phyloP scores from a whole-genome alignment of 352 stramenopile species.

The Aphanomyces stellatus region DNA sequence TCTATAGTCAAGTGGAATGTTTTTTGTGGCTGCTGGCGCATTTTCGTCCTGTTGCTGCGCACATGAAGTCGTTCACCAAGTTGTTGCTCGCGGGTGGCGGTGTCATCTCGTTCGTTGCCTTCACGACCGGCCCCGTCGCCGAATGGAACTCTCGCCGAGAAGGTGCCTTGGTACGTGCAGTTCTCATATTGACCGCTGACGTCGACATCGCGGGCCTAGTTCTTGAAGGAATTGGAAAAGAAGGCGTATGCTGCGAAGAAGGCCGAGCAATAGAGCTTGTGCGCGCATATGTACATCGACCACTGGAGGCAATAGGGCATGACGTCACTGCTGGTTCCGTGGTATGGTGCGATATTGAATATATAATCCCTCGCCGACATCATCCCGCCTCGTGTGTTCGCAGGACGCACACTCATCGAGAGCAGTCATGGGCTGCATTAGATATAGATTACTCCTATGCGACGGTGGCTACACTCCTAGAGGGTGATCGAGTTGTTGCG shows the following conservation, averaged over 20 bases:
- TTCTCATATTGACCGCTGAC: neutral
- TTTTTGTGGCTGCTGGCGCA: constrained; percentile 9
- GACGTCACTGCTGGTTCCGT: too few relatives aligned
- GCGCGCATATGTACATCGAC: too few relatives aligned
- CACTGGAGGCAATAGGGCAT: too few relatives aligned
- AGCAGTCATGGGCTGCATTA: too few relatives aligned
- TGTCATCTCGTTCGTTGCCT: constrained; percentile 8
- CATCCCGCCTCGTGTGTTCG: too few relatives aligned
- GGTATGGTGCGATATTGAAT: neutral
- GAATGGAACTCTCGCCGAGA: constrained; percentile 20
- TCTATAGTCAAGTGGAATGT: neutral
- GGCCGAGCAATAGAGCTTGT: neutral
- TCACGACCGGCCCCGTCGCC: constrained; percentile 7
- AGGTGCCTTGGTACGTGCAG: constrained; percentile 9
- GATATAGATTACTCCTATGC: neutral
- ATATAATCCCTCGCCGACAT: neutral
- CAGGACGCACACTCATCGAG: too few relatives aligned
- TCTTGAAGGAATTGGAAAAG: constrained; percentile 16
- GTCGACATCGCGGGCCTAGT: neutral
- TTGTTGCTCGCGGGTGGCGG: constrained; percentile 13
- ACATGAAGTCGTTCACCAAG: constrained; percentile 21
- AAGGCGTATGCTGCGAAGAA: constrained; percentile 17
- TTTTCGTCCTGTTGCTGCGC: neutral
- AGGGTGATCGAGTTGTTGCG: constrained; percentile 3
- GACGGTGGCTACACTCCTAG: neutral